phyloP scores from a whole-genome alignment of 176 grass and related monocot genomes.

The Eragrostis curvula region DNA sequence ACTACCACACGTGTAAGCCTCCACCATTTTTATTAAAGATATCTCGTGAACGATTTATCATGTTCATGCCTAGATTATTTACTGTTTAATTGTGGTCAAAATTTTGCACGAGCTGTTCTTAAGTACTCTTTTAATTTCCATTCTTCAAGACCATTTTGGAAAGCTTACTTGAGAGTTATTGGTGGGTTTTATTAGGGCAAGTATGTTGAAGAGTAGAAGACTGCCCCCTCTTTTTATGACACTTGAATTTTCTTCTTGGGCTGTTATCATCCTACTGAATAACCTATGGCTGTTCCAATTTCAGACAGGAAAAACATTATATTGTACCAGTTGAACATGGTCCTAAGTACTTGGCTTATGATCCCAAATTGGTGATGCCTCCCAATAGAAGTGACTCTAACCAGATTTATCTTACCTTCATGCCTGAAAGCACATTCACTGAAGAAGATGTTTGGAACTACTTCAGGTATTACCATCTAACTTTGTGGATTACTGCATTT shows the following conservation, averaged over 20 bases:
- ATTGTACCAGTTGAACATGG: constrained; percentile 60
- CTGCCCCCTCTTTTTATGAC: too few species aligned
- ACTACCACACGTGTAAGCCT: constrained; percentile 2
- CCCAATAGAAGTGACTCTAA: constrained; percentile 38
- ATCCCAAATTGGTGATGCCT: constrained; percentile 36
- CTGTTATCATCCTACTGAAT: constrained; percentile 5
- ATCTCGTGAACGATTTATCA: neutral
- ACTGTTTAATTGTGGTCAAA: constrained; percentile 1
- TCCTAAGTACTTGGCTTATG: neutral
- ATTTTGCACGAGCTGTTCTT: too few species aligned
- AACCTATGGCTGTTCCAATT: constrained; percentile 14
- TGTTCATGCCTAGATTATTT: neutral
- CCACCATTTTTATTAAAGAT: neutral
- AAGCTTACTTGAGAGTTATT: too few species aligned
- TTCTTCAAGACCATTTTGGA: too few species aligned
- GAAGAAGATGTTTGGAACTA: constrained; percentile 53
- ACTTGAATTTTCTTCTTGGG: too few species aligned
- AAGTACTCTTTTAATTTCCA: too few species aligned
- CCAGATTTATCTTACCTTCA: constrained; percentile 70
- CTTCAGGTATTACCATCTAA: constrained; percentile 53
- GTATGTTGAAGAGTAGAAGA: too few species aligned
- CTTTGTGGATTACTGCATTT: constrained; percentile 1
- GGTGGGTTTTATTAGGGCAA: too few species aligned
- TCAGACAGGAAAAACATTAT: constrained; percentile 47
- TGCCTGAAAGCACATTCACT: constrained; percentile 64